phyloP scores from a whole-genome alignment of 208 protist species.

The Trypanosoma melophagium region DNA sequence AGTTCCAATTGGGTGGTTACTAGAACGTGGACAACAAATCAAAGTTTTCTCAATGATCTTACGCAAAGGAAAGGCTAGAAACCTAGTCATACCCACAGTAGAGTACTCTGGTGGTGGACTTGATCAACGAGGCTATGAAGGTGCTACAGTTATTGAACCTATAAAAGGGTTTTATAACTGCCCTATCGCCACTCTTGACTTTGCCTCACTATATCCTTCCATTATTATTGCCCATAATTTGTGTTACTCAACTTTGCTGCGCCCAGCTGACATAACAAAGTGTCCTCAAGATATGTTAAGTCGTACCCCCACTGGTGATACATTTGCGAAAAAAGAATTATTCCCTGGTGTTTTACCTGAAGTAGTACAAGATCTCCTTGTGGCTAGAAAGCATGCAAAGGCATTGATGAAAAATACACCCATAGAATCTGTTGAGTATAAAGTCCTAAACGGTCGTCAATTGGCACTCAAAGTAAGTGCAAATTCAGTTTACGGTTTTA shows the following conservation, averaged over 20 bases:
- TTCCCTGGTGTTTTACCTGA: constrained; percentile 84
- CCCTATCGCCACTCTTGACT: constrained; percentile 99
- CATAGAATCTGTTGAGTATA: constrained; percentile 81
- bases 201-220: constrained; percentile 99
- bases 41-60: constrained; percentile 96
- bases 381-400: constrained; percentile 71
- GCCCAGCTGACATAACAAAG: constrained; percentile 75
- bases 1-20: constrained; percentile 96
- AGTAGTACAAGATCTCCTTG: constrained; percentile 83
- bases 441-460: constrained; percentile 97
- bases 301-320: constrained; percentile 67
- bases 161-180: constrained; percentile 96
- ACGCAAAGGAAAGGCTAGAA: constrained; percentile 75
- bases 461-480: constrained; percentile 99
- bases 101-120: constrained; percentile 54
- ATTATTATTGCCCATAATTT: constrained; percentile 99
- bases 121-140: constrained; percentile 91
- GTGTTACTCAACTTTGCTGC: constrained; percentile 97
- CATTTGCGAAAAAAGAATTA: constrained; percentile 78
- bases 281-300: constrained; percentile 76
- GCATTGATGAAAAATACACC: constrained; percentile 84
- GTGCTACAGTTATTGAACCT: constrained; percentile 99
- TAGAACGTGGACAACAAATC: constrained; percentile 98
- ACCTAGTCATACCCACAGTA: constrained; percentile 82
- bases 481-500: constrained; percentile 99